Evolutionary conservation across 2,329 filamentous ascomycete genomes (phyloP).

Genomic region (Chaetothyriales sp.): DNA sequence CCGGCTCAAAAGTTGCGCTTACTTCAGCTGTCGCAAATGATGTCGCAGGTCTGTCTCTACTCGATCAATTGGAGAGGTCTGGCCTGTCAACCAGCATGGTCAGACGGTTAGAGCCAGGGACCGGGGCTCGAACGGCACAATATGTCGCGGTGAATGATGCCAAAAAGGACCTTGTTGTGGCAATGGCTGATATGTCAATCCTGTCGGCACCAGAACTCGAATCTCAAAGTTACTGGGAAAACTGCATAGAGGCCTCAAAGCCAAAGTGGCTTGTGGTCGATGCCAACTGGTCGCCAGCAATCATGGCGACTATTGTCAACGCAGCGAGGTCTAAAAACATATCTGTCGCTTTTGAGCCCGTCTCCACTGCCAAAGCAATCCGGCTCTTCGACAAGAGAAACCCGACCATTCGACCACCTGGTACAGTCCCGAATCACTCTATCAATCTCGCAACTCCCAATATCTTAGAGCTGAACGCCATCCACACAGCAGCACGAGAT

Average conservation of each 20-base stretch:
- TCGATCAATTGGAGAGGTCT: slow-evolving; percentile 49
- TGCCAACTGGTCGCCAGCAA: slow-evolving; percentile 62
- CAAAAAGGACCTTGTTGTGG: slow-evolving; percentile 71
- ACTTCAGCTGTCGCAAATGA: slow-evolving; percentile 76
- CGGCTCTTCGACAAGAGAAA: slow-evolving; percentile 43
- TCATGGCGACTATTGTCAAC: slow-evolving; percentile 55
- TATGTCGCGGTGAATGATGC: slow-evolving; percentile 82
- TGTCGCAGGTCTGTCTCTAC: slow-evolving; percentile 57
- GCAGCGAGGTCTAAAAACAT: slow-evolving; percentile 43
- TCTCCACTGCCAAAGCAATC: slow-evolving; percentile 65
- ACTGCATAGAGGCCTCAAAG: slow-evolving; percentile 40
- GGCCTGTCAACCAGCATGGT: slow-evolving; percentile 55
- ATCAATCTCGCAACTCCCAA: slow-evolving; percentile 74
- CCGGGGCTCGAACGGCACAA: slow-evolving; percentile 61
- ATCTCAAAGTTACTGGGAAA: slow-evolving; percentile 45
- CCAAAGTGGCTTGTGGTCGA: slow-evolving; percentile 76
- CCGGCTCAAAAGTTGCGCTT: slow-evolving; percentile 53
- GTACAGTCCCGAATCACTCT: slow-evolving; percentile 47
- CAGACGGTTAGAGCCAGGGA: slow-evolving; percentile 37
- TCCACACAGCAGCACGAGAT: slow-evolving; percentile 58
- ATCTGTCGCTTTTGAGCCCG: slow-evolving; percentile 71
- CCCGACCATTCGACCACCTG: slow-evolving; percentile 22
- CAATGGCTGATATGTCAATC: slow-evolving; percentile 92
- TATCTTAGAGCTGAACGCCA: slow-evolving; percentile 61
- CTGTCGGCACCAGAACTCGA: slow-evolving; percentile 41